Conservation (phyloP, 2,329 filamentous ascomycete species). For the Elsinoe arachidis region DNA sequence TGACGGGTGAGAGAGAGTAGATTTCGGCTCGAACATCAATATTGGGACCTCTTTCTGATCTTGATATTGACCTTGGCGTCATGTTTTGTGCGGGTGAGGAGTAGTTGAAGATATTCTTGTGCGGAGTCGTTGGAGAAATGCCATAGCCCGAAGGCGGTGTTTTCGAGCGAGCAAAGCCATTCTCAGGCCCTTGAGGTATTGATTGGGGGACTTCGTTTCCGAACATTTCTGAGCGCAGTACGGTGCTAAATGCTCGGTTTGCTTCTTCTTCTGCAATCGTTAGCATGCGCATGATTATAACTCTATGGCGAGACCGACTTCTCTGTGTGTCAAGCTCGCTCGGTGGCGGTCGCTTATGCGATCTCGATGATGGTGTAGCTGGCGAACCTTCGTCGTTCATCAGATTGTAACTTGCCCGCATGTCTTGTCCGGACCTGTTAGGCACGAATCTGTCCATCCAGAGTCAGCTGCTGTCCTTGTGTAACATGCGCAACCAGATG, state of each 20-base stretch:
- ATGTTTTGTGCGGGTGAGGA: conserved; percentile 66
- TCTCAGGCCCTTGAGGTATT: conserved; percentile 55
- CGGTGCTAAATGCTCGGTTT: conserved; percentile 80
- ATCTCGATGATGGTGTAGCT: conserved; percentile 69
- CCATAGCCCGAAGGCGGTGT: conserved; percentile 74
- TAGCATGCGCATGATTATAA: background rate
- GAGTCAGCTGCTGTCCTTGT: background rate
- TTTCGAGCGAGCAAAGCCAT: conserved; percentile 45
- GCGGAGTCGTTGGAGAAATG: conserved; percentile 85
- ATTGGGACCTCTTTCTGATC: conserved; percentile 79
- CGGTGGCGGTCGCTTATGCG: conserved; percentile 75
- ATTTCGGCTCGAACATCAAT: conserved; percentile 84
- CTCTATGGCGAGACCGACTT: conserved; percentile 47
- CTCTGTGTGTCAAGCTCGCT: conserved; percentile 91
- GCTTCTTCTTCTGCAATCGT: conserved; percentile 67
- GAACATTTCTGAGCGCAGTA: conserved; percentile 87
- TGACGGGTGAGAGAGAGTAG: conserved; percentile 90
- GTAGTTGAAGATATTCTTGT: conserved; percentile 95
- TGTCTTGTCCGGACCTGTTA: conserved; percentile 82
- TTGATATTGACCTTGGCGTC: conserved; percentile 55
- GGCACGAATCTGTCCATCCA: conserved; percentile 72
- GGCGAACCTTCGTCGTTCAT: conserved; percentile 90
- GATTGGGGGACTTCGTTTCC: conserved; percentile 80
- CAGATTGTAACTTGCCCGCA: conserved; percentile 85
- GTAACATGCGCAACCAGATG: background rate